These are phyloP conservation scores for Blastomyces percursus DNA, from an alignment of 2,329 filamentous ascomycete species.

Conservation along the genomic window DNA sequence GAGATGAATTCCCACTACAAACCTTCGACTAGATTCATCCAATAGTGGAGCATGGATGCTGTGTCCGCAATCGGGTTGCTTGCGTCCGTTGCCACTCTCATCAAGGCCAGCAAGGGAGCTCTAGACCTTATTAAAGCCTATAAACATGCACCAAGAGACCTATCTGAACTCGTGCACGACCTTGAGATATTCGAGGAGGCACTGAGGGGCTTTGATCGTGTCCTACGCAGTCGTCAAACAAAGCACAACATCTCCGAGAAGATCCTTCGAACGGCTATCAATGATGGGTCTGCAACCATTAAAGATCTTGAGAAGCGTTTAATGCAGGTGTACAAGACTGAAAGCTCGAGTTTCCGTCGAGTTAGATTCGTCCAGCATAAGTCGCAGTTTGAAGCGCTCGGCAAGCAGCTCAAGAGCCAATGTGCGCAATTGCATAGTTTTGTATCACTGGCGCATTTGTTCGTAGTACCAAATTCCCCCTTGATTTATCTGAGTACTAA, in stretches of 20 bases:
- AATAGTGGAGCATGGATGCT: not conserved
- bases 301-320: slow-evolving; percentile 10
- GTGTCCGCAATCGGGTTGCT: not conserved
- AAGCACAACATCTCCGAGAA: slow-evolving; percentile 8
- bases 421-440: slow-evolving; percentile 12
- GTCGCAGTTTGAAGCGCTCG: slow-evolving; percentile 8
- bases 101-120: not conserved
- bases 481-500: not conserved
- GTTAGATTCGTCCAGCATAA: slow-evolving; percentile 13
- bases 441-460: slow-evolving; percentile 12
- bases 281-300: slow-evolving; percentile 8
- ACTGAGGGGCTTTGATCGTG: slow-evolving; percentile 13
- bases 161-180: slow-evolving; percentile 9
- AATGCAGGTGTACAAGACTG: slow-evolving; percentile 8
- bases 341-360: slow-evolving; percentile 12
- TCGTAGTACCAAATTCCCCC: not conserved
- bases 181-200: slow-evolving; percentile 12
- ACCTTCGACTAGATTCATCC: not conserved
- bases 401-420: slow-evolving; percentile 9
- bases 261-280: slow-evolving; percentile 9
- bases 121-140: not conserved
- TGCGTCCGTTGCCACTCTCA: not conserved
- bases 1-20: not conserved
- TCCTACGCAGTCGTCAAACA: slow-evolving; percentile 13
- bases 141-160: not conserved